Evolutionary conservation across 352 stramenopile species (phyloP).

Genomic region (Phytopythium boreale): DNA sequence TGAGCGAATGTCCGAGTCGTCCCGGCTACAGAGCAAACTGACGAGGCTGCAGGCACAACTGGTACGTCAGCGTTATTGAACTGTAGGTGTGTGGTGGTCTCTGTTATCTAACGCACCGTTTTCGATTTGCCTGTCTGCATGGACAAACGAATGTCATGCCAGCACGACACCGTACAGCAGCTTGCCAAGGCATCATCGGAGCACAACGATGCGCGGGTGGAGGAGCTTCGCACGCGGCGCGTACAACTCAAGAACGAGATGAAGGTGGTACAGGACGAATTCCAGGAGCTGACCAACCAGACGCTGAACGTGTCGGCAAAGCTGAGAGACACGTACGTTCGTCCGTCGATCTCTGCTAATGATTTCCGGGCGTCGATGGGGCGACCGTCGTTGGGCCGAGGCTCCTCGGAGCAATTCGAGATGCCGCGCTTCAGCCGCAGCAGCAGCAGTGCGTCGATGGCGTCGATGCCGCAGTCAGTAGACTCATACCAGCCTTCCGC

Average conservation of each 20-base stretch:
- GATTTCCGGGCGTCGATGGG: constrained; percentile 2
- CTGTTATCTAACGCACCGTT: background rate
- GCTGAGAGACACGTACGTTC: constrained; percentile 20
- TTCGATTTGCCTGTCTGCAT: background rate
- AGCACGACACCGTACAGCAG: constrained; percentile 67
- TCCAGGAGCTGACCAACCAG: constrained; percentile 35
- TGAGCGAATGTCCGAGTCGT: constrained; percentile 31
- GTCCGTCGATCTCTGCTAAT: constrained; percentile 26
- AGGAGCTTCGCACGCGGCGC: constrained; percentile 48
- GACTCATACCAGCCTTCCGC: constrained; percentile 39
- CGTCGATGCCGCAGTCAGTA: constrained; percentile 41
- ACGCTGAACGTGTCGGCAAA: constrained; percentile 24
- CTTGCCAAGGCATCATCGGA: constrained; percentile 53
- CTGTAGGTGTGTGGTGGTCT: background rate
- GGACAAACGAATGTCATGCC: background rate
- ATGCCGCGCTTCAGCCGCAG: constrained; percentile 27
- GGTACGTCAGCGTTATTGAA: constrained; percentile 12
- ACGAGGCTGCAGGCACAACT: constrained; percentile 39
- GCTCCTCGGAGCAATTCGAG: constrained; percentile 30
- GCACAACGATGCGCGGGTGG: constrained; percentile 45
- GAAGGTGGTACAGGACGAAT: constrained; percentile 59
- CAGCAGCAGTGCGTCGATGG: constrained; percentile 57
- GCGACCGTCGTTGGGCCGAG: constrained; percentile 5
- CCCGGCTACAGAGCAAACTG: constrained; percentile 45
- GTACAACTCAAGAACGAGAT: constrained; percentile 75